Evolutionary conservation across 1,284 basidiomycete species (phyloP), one percentile per base, ranked within the genome.

Genomic region (Malassezia obtusa): DNA sequence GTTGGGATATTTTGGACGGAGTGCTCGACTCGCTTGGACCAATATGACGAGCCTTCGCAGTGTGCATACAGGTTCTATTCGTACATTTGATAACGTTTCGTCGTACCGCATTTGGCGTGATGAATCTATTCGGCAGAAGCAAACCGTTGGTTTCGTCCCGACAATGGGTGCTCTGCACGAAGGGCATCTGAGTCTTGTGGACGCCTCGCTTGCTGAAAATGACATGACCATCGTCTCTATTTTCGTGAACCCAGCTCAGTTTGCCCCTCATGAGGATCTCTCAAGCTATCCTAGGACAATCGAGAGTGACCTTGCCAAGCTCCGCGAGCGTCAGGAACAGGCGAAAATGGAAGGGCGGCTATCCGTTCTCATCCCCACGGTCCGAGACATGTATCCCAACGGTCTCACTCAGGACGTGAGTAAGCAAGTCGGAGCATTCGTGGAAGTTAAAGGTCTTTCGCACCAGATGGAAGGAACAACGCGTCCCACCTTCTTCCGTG

Each of bases 131-230:
- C 41, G 38, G 22, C 25, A 55, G 25, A 50, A 50, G 50, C 53
- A 61, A 44, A 52, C 58, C 19, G 88, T 98, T 3, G 92, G 92
- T 0, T 88, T 88, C 57, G 89, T 98, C 9, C 83, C 92, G 0
- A 98, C 92, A 35, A 98, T 98, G 94, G 92, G 92, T 24, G 91
- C 91, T 0, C 76, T 98, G 45, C 92, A 98, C 71, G 83, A 87
- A 24, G 92, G 94, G 0, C 92, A 96, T 75, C 78, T 95, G 35
- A 82, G 85, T 53, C 83, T 98, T 30, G 80, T 82, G 24, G 74
- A 77, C 32, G 71, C 80, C 48, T 90, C 87, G 0, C 78, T 96
- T 5, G 73, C 76, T 0, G 81, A 84, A 52, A 89, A 91, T 68
- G 86, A 91, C 58, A 75, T 85, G 39, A 96, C 92, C 0, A 83